Conservation (phyloP, 2,329 filamentous ascomycete species). For the Furcasterigmium sp. region DNA sequence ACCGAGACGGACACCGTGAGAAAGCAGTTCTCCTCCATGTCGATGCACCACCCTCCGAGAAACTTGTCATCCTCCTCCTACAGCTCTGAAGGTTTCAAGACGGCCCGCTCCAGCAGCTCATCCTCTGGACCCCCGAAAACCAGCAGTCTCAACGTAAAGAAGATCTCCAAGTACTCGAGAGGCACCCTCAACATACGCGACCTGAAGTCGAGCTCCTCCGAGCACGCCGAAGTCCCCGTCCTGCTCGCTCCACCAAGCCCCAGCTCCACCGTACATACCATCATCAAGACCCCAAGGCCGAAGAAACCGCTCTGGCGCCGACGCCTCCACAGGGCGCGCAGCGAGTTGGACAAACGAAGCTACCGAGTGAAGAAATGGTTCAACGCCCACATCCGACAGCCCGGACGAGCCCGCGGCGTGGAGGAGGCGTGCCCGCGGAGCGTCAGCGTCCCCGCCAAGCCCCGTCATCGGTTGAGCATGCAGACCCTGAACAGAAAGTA, state of each 20-base stretch:
- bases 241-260: background rate
- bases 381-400: too few relatives aligned
- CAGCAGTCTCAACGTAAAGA: background rate
- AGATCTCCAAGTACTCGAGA: background rate
- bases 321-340: too few relatives aligned
- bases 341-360: too few relatives aligned
- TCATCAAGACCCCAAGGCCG: background rate
- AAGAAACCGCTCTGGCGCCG: too few relatives aligned
- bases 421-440: too few relatives aligned
- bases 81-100: background rate
- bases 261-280: background rate
- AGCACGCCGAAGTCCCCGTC: background rate
- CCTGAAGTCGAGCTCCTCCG: background rate
- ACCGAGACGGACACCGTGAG: too few relatives aligned
- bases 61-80: background rate
- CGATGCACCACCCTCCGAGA: too few relatives aligned
- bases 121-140: background rate
- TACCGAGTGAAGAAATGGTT: too few relatives aligned
- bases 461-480: background rate
- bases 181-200: background rate
- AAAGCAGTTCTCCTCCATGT: too few relatives aligned
- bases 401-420: too few relatives aligned
- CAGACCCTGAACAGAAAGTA: background rate
- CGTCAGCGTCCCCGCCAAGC: too few relatives aligned
- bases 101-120: background rate